phyloP scores from a whole-genome alignment of 805 yeast species.

The Ogataea chonburiensis region DNA sequence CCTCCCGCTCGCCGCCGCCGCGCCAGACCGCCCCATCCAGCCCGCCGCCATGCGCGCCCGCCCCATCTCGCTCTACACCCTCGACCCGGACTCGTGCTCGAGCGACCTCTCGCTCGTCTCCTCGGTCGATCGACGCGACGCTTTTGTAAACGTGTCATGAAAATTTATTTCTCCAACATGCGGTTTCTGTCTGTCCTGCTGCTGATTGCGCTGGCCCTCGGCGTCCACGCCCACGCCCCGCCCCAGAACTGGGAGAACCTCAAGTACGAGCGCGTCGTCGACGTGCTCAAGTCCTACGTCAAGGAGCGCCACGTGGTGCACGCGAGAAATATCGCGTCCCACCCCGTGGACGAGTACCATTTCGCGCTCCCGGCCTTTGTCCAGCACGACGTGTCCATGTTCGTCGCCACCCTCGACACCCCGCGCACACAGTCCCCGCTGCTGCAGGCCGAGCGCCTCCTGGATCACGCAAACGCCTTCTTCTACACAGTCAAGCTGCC shows the following conservation, averaged over 20 bases:
- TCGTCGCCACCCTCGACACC: slow-evolving; percentile 22
- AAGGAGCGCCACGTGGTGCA: slow-evolving; percentile 58
- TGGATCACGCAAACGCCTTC: slow-evolving; percentile 32
- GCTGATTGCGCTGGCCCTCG: slow-evolving; percentile 5
- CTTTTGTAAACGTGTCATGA: slow-evolving; percentile 11
- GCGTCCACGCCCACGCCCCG: slow-evolving; percentile 16
- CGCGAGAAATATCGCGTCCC: slow-evolving; percentile 54
- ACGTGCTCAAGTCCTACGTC: slow-evolving; percentile 63
- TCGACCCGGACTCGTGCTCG: slow-evolving; percentile 6
- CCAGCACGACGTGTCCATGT: slow-evolving; percentile 24
- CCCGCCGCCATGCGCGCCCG: slow-evolving; percentile 3
- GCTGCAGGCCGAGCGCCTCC: slow-evolving; percentile 17
- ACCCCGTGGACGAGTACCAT: slow-evolving; percentile 55
- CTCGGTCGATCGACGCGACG: slow-evolving; percentile 11
- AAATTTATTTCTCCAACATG: slow-evolving; percentile 1
- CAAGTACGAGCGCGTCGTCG: slow-evolving; percentile 55
- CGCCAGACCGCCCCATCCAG: not conserved
- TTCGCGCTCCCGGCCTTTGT: slow-evolving; percentile 55
- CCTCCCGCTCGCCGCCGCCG: not conserved
- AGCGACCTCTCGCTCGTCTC: slow-evolving; percentile 1
- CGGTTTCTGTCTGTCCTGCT: slow-evolving; percentile 2
- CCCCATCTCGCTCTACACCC: slow-evolving; percentile 6
- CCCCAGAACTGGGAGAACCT: slow-evolving; percentile 53
- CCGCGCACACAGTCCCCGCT: slow-evolving; percentile 24
- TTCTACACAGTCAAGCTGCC: slow-evolving; percentile 57